phyloP scores from a whole-genome alignment of 108 stramenopile genomes.

The Mayamaea pseudoterrestris region DNA sequence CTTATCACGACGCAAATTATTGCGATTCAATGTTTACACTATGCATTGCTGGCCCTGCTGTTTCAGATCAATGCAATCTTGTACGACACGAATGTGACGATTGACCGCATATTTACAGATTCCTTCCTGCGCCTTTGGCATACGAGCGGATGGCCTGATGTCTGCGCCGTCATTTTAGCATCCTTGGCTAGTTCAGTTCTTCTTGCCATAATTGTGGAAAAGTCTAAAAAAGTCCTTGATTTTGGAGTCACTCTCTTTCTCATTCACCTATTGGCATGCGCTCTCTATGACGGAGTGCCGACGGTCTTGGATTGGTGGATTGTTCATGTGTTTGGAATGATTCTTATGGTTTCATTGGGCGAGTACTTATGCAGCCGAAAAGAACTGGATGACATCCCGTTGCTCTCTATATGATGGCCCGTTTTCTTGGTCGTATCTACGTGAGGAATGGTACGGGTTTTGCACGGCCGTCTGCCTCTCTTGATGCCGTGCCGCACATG shows the following conservation, averaged over 20 bases:
- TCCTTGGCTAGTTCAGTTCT: conserved; percentile 40
- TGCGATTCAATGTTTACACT: conserved; percentile 69
- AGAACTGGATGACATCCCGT: conserved; percentile 73
- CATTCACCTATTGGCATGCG: conserved; percentile 46
- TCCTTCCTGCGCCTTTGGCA: conserved; percentile 51
- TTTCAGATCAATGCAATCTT: conserved; percentile 62
- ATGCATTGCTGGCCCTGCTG: conserved; percentile 45
- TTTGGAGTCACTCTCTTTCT: conserved; percentile 71
- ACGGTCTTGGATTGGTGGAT: conserved; percentile 78
- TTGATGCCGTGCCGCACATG: too few relatives aligned
- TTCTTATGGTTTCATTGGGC: conserved; percentile 67
- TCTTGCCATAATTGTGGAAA: conserved; percentile 34
- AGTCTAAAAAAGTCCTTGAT: conserved; percentile 72
- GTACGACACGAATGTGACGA: conserved; percentile 43
- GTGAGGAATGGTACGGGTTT: too few relatives aligned
- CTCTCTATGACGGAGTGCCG: conserved; percentile 50
- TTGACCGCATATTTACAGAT: conserved; percentile 72
- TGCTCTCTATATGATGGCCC: conserved; percentile 31
- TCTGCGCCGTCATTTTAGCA: conserved; percentile 42
- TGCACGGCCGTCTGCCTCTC: too few relatives aligned
- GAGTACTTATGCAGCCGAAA: conserved; percentile 68
- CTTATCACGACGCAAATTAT: conserved; percentile 51
- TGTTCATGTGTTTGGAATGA: conserved; percentile 52
- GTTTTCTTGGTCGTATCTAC: too few relatives aligned
- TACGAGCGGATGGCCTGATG: conserved; percentile 53